Evolutionary conservation across 768 basidiomycete species (phyloP).

Genomic region (Auriculariales sp.): DNA sequence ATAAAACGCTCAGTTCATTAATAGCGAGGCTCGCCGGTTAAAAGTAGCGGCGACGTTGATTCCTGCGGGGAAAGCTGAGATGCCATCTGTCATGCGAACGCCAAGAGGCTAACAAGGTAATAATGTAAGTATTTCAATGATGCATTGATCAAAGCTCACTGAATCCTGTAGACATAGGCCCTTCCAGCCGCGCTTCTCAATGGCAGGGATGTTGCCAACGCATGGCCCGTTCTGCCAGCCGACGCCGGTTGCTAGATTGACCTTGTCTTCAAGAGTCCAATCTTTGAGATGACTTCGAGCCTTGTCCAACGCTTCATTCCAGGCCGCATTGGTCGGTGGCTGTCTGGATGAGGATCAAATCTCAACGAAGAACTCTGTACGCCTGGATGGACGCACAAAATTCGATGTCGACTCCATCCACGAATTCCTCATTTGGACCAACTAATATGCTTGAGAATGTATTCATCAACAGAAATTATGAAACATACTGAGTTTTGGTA

Average conservation of each 20-base stretch:
- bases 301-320: neutral
- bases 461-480: too few species aligned
- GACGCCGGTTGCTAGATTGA: slow-evolving; percentile 48
- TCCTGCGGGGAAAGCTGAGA: slow-evolving; percentile 72
- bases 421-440: too few species aligned
- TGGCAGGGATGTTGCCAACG: slow-evolving; percentile 47
- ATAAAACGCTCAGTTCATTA: too few species aligned
- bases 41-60: slow-evolving; percentile 65
- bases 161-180: slow-evolving; percentile 60
- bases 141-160: slow-evolving; percentile 5
- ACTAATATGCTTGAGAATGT: too few species aligned
- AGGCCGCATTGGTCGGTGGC: neutral
- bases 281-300: neutral
- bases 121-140: too few species aligned
- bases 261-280: slow-evolving; percentile 33
- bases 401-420: too few species aligned
- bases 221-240: slow-evolving; percentile 54
- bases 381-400: too few species aligned
- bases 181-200: slow-evolving; percentile 38
- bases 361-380: too few species aligned
- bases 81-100: slow-evolving; percentile 60
- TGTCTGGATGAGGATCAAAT: too few species aligned
- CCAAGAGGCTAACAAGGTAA: slow-evolving; percentile 42
- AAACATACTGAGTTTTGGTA: too few species aligned
- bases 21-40: too few species aligned